Percentiles rank a stretch among this genome's conserved stretches.
phyloP scores from a whole-genome alignment of 225 moss, liverwort and hornwort genomes.

The Anthoceros angustus region DNA sequence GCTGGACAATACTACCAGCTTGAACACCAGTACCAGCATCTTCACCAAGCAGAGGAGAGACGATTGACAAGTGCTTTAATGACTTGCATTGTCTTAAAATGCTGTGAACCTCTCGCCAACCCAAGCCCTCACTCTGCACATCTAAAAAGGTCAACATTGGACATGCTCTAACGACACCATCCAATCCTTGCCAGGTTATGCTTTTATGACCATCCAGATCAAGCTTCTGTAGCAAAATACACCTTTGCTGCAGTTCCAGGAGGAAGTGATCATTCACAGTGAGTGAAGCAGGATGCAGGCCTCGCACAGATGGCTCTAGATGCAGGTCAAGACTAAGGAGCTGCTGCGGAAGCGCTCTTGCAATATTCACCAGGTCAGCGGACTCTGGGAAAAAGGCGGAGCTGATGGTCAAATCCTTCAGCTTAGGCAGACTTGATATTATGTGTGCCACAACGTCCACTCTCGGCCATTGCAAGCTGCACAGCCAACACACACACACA shows the following conservation, averaged over 20 bases:
- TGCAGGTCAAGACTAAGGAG: neutral
- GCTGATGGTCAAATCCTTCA: neutral
- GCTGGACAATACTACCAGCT: neutral
- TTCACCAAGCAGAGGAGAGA: neutral
- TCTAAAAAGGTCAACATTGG: neutral
- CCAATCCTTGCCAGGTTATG: slow-evolving; percentile 1
- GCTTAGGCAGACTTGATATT: neutral
- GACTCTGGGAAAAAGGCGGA: neutral
- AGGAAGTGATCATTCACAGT: neutral
- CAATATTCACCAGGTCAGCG: neutral
- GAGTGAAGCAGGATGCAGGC: neutral
- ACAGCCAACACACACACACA: neutral
- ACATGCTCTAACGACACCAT: neutral
- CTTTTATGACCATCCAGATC: neutral
- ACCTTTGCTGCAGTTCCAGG: neutral
- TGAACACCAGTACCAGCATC: neutral
- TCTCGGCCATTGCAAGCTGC: neutral
- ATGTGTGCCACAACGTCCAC: neutral
- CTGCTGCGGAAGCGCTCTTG: neutral
- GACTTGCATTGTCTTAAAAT: neutral
- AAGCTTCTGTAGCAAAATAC: neutral
- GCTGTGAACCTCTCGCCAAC: neutral
- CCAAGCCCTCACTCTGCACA: neutral
- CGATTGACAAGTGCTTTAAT: neutral
- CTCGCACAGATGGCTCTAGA: neutral